phyloP scores from a whole-genome alignment of 106 monocot species.

The Apostasia ramifera region DNA sequence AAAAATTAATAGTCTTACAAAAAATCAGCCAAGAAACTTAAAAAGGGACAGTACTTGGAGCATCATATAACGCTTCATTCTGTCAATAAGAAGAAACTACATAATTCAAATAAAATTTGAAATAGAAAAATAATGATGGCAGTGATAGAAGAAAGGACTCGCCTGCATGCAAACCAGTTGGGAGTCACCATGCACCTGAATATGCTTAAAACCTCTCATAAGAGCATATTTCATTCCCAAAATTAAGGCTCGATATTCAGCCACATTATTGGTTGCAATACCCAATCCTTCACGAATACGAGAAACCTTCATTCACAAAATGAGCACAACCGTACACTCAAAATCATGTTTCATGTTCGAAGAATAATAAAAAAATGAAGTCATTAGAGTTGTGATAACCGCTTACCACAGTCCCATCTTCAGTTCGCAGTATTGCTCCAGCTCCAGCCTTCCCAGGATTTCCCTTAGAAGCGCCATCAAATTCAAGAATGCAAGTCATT shows the following conservation, averaged over 20 bases:
- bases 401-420: constrained; percentile 15
- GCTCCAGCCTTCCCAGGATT: constrained; percentile 27
- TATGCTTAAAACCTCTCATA: constrained; percentile 55
- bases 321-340: neutral
- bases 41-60: too few relatives aligned
- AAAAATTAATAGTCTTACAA: too few relatives aligned
- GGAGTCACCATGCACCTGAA: constrained; percentile 62
- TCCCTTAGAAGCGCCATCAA: constrained; percentile 29
- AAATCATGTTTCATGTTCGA: neutral
- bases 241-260: constrained; percentile 69
- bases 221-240: constrained; percentile 58
- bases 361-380: neutral
- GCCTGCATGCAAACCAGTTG: constrained; percentile 64
- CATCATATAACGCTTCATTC: too few relatives aligned
- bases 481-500: constrained; percentile 17
- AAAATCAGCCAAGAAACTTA: too few relatives aligned
- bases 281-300: constrained; percentile 67
- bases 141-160: neutral
- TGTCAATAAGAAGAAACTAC: too few relatives aligned
- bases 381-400: neutral
- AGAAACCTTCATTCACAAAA: constrained; percentile 36
- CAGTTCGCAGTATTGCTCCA: constrained; percentile 13
- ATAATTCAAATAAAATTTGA: neutral
- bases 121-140: neutral
- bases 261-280: constrained; percentile 58